Base-by-base conservation (phyloP, 441 rosid species). In the Populus tomentosa region DNA sequence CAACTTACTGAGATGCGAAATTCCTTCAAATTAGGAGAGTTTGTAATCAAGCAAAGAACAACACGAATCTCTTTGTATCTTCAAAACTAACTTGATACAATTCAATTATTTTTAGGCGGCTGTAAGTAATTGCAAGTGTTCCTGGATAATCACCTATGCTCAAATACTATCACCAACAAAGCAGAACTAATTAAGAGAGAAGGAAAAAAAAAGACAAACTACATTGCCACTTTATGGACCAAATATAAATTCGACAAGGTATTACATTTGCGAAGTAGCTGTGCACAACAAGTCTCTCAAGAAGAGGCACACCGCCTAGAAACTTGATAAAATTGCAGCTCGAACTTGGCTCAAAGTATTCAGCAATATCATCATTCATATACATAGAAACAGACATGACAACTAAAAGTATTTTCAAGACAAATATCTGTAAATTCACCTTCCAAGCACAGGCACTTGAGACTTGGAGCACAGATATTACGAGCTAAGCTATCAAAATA, bases 61-160 rank as follows among this genome's bases (percentile, higher is more conserved):
- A 91, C 91, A 3, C 86, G 86, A 70, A 95, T 89, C 87, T 94
- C 95, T 85, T 88, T 74, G 82, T 82, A 85, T 95, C 99, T 85
- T 95, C 98, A 65, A 95, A 94, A 77, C 97, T 91, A 72, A 95
- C 95, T 90, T 94, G 91, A 86, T 84, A 89, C n/a, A 95, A 78
- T 78, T 92, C 98, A 78, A 94, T 88, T 4, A 80, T 81, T 70
- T 85, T 89, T 6, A 95, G 86, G 83, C 85, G 83, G 74, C 69
- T 86, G 69, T 89, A 92, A 10, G 91, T 89, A 50, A 90, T 79
- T 8, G 90, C 87, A 77, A 86, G 84, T 75, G 79, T 84, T 82
- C 91, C 90, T 7, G 88, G 90, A 81, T 89, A 86, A 84, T 88
- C 84, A 79, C 99, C 99, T 83, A 94, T 82, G 76, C 99, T 95